Conservation (phyloP, 306 rosid genomes). For the Hippophae rhamnoides region DNA sequence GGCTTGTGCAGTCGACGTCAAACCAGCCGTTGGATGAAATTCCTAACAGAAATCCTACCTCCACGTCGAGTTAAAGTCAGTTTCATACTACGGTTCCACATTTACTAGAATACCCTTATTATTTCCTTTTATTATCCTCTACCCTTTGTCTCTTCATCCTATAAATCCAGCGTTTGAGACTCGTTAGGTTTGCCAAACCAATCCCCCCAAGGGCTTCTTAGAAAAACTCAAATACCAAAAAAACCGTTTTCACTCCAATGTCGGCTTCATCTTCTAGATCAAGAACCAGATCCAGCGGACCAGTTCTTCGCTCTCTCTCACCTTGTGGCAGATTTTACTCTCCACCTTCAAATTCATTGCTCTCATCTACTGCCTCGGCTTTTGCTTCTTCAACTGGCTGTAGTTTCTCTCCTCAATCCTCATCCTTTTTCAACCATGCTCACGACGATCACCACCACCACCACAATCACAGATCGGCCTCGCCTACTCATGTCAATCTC, state of each 20-base stretch:
- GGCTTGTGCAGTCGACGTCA: slow-evolving; percentile 20
- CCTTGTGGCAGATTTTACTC: slow-evolving; percentile 64
- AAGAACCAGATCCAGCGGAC: slow-evolving; percentile 56
- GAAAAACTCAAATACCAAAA: neutral
- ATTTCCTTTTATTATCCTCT: slow-evolving; percentile 10
- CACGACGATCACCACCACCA: slow-evolving; percentile 26
- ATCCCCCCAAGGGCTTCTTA: slow-evolving; percentile 46
- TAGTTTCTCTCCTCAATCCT: slow-evolving; percentile 37
- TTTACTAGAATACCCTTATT: neutral
- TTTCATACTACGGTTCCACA: slow-evolving; percentile 24
- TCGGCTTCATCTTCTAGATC: slow-evolving; percentile 36
- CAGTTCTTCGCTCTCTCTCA: slow-evolving; percentile 63
- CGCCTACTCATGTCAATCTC: slow-evolving; percentile 84
- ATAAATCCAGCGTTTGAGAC: slow-evolving; percentile 61
- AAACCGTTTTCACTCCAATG: slow-evolving; percentile 27
- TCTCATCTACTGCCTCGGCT: slow-evolving; percentile 42
- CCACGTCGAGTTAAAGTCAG: neutral
- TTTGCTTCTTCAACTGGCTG: slow-evolving; percentile 75
- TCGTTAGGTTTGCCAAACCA: slow-evolving; percentile 92
- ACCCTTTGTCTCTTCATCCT: slow-evolving; percentile 21
- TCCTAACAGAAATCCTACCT: slow-evolving; percentile 18
- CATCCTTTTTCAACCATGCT: slow-evolving; percentile 33
- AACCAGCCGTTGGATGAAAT: slow-evolving; percentile 58
- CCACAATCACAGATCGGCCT: slow-evolving; percentile 38
- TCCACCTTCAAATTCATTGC: slow-evolving; percentile 32